Base-by-base conservation (phyloP, 495 filamentous ascomycete genomes). In the Xanthoparmelia taractica region DNA sequence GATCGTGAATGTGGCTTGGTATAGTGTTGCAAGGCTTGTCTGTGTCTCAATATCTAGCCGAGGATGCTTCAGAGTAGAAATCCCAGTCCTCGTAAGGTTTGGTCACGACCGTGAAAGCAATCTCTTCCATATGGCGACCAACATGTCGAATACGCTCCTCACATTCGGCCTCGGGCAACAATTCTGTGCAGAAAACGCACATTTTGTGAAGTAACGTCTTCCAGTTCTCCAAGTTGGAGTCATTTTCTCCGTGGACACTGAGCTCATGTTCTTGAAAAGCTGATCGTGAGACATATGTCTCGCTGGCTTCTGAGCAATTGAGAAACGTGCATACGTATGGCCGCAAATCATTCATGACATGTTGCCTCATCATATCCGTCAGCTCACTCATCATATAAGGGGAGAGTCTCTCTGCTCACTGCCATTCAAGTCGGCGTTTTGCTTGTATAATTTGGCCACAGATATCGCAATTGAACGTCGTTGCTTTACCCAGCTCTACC, bases 71-170 rank as follows among this genome's bases (percentile, higher is more conserved):
- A 2, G 61, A 57, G 48, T 67, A 67, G 34, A 67, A 67, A 17
- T 64, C 56, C 65, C 65, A 67, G 15, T 64, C 65, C 38, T 67
- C 61, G 29, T 67, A 67, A 10, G 65, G 38, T 40, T 47, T 64
- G 4, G 56, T 23, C 6, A 64, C 55, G n/a, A 64, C 48, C 2
- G 61, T 23, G 38, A 67, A 67, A 2, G 65, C 65, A 15, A 67
- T 64, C 45, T 67, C 65, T 47, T 67, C 65, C 65, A 67, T 64
- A 45, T 67, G 65, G 36, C 61, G 65, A 4, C 61, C 61, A 23
- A 67, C 20, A 47, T 67, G 65, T 29, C 20, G 40, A 8, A 2
- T 4, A 40, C 38, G 38, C 38, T 40, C 38, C 13, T 15, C 13
- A 5, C 38, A 40, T 10, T 12, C 38, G 38, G 8, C 38, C 13